phyloP scores from a whole-genome alignment of 2,329 filamentous ascomycete genomes.

The Venturia oleaginea region DNA sequence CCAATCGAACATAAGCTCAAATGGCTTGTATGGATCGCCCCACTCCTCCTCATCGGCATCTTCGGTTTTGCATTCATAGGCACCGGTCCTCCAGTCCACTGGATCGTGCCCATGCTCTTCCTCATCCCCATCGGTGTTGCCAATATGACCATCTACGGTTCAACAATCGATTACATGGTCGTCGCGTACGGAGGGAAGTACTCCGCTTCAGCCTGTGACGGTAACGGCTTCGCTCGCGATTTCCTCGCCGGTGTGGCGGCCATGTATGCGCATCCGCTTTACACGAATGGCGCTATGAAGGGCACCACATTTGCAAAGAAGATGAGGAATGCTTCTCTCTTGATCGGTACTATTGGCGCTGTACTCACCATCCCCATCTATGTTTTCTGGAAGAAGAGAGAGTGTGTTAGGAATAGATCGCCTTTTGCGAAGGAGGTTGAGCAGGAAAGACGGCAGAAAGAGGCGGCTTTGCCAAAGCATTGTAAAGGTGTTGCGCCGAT shows the following conservation, averaged over 20 bases:
- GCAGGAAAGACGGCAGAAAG: background rate
- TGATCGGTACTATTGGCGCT: background rate
- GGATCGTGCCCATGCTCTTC: conserved; percentile 60
- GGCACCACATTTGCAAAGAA: background rate
- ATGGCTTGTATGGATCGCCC: conserved; percentile 54
- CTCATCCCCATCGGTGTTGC: conserved; percentile 59
- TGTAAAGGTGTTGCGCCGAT: background rate
- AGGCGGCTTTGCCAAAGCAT: background rate
- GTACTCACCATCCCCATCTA: background rate
- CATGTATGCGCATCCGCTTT: conserved; percentile 50
- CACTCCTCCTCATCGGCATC: conserved; percentile 55
- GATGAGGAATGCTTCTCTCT: background rate
- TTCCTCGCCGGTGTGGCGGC: conserved; percentile 65
- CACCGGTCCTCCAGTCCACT: conserved; percentile 52
- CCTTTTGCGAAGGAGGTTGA: background rate
- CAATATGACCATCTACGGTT: conserved; percentile 68
- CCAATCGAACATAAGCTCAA: conserved; percentile 57
- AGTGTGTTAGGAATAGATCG: background rate
- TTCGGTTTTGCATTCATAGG: conserved; percentile 63
- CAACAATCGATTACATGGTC: conserved; percentile 70
- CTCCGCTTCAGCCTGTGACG: conserved; percentile 64
- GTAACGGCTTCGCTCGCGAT: conserved; percentile 66
- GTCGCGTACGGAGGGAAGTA: conserved; percentile 59
- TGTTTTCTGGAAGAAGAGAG: background rate
- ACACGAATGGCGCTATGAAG: background rate